Evolutionary conservation across 2,329 filamentous ascomycete species (phyloP), one percentile per base, ranked within the genome.

Genomic region (Sarocladium oryzae): DNA sequence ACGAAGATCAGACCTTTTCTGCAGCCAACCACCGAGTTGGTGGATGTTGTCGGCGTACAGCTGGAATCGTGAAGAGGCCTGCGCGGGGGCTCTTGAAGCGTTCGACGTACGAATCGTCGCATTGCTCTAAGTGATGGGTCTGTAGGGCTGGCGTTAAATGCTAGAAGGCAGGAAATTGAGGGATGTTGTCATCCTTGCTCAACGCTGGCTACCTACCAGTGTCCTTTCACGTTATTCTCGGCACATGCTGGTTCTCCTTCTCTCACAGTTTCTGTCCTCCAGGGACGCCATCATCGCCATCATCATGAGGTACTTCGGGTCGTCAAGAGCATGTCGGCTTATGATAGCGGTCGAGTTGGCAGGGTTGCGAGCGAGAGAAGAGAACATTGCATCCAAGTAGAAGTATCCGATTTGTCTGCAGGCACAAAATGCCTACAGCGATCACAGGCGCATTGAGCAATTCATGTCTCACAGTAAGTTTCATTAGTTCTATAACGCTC

Each of bases 21-120:
- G 1, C 41, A 57, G 50, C 66, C 66, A 2, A 60, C 23, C 20
- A 66, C 61, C 1, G 66, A 68, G 50, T 30, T 69, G 32, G 52
- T 8, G 2, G 60, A 68, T 48, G 43, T 59, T 11, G 52, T 58
- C 6, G 15, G 18, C 6, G 18, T 15, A 15, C 37, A 40, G 20
- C 16, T 40, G 16, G 37, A 40, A 20, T 23, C 23, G 20, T 40
- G 37, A 40, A n/a, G n/a, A n/a, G n/a, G n/a, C n/a, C n/a, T n/a
- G n/a, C n/a, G n/a, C n/a, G n/a, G n/a, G n/a, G n/a, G n/a, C n/a
- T n/a, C n/a, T n/a, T n/a, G n/a, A n/a, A n/a, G n/a, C n/a, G n/a
- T n/a, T n/a, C n/a, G n/a, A n/a, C n/a, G n/a, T n/a, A n/a, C n/a
- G n/a, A n/a, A n/a, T n/a, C n/a, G n/a, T n/a, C n/a, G n/a, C n/a